Base-by-base conservation (phyloP, 169 alveolate genomes). In the Eimeria falciformis region DNA sequence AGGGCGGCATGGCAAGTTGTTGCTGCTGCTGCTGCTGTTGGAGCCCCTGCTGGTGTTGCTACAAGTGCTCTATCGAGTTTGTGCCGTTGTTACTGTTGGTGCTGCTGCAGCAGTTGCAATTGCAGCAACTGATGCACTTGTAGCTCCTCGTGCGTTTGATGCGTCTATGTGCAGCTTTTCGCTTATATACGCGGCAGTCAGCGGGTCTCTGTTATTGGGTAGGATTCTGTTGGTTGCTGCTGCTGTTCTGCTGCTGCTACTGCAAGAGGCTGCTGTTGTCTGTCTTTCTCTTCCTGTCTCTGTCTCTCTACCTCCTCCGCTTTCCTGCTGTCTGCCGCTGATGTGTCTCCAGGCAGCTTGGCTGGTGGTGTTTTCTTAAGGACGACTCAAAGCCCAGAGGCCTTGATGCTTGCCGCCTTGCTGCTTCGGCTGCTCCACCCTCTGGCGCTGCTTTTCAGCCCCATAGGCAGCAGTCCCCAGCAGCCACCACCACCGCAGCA, bases 401-500 rank as follows among this genome's bases (percentile, higher is more conserved):
- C 43, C 56, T 27, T 71, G 82, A 25, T 71, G 82, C 82, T 71
- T 3, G 55, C 40, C 5, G 50, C 82, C 2, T 27, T 40, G 2
- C 29, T 71, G 56, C 55, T 71, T 50, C 82, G 82, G 82, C 55
- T 71, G 82, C 82, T 71, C 33, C 82, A 71, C 55, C 82, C 82
- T 2, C 29, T 71, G 25, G 55, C 55, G 82, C 27, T 71, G 82
- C 82, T 71, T 27, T 55, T 71, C 21, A 25, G 50, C 55, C 82
- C 82, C 55, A 71, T 71, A 11, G 40, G 82, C 55, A 40, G 55
- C 82, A 17, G 55, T 5, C 82, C 23, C 14, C 17, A 25, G 56
- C 50, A 2, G 82, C 78, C 2, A 17, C 45, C 2, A 33, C 78
- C 2, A 43, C 78, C 21, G 45, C 78, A 66, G 5, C 78, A 21